Percentiles rank a stretch among this genome's conserved stretches.
Evolutionary conservation across 305 asterid genomes (phyloP).

Genomic region (Fraxinus floribunda): DNA sequence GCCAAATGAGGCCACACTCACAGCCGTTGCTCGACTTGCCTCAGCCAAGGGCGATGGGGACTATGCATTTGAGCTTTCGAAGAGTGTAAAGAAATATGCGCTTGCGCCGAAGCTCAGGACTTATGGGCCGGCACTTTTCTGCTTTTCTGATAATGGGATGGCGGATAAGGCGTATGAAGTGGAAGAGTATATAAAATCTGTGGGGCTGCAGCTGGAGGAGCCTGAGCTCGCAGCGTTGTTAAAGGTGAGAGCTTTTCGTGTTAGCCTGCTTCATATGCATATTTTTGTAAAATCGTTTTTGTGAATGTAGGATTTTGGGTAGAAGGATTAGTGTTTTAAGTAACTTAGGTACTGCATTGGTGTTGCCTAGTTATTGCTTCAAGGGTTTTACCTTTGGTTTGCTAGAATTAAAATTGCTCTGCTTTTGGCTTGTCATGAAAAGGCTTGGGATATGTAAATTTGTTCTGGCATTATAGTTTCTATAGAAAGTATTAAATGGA

Average conservation of each 20-base stretch:
- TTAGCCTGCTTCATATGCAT: not conserved
- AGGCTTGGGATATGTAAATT: not conserved
- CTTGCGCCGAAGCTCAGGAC: conserved; percentile 68
- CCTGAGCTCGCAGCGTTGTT: conserved; percentile 74
- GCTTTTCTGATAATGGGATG: conserved; percentile 55
- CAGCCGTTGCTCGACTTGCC: conserved; percentile 75
- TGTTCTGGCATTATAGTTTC: not conserved
- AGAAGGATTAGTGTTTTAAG: not conserved
- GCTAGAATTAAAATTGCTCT: not conserved
- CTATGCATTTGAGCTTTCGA: conserved; percentile 73
- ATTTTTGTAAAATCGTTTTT: not conserved
- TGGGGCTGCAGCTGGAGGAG: conserved; percentile 73
- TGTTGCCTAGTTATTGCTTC: not conserved
- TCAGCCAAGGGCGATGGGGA: conserved; percentile 81
- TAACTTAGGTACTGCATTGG: not conserved
- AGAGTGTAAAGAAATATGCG: conserved; percentile 48
- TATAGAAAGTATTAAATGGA: not conserved
- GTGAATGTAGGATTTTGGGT: not conserved
- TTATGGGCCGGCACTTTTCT: conserved; percentile 70
- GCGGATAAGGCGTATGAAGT: conserved; percentile 78
- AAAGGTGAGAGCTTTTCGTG: conserved; percentile 44
- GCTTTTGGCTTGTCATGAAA: not conserved
- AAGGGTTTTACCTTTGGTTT: not conserved
- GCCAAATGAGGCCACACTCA: conserved; percentile 81
- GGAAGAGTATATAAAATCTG: conserved; percentile 55